Percentiles rank a stretch among this genome's conserved stretches.
phyloP scores from a whole-genome alignment of 306 rosid species.

The Sesbania bispinosa region DNA sequence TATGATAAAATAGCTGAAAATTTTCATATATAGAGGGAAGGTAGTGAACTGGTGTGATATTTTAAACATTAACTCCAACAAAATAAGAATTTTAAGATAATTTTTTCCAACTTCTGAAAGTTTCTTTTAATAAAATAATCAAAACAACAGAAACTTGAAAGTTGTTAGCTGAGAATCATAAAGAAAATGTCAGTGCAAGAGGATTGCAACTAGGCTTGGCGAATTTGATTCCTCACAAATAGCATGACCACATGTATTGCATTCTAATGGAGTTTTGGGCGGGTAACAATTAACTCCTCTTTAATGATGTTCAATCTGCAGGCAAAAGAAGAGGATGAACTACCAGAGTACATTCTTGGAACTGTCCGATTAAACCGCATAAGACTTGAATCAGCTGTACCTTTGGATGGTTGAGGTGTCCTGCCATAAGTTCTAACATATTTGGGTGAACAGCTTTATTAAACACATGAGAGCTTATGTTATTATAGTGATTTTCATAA shows the following conservation, averaged over 20 bases:
- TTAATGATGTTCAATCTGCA: constrained; percentile 27
- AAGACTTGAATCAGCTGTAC: constrained; percentile 61
- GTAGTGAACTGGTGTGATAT: not conserved
- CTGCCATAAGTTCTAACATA: not conserved
- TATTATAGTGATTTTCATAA: no score
- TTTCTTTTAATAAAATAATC: not conserved
- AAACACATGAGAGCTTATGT: no score
- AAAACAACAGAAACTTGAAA: not conserved
- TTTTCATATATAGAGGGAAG: no score
- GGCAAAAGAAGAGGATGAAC: constrained; percentile 77
- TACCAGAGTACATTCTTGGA: constrained; percentile 91
- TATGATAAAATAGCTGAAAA: no score
- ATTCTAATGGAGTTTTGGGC: not conserved
- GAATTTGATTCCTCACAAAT: not conserved
- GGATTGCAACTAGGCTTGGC: not conserved
- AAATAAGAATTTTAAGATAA: not conserved
- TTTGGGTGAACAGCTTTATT: no score
- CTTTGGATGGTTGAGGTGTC: constrained; percentile 43
- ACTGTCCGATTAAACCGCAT: constrained; percentile 75
- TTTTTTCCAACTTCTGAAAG: not conserved
- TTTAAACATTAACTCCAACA: not conserved
- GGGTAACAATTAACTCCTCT: not conserved
- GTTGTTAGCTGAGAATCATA: not conserved
- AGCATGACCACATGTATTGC: not conserved
- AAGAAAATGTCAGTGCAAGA: not conserved